Conservation (phyloP, 2,329 filamentous ascomycete species). For the Cladosporium sp. region DNA sequence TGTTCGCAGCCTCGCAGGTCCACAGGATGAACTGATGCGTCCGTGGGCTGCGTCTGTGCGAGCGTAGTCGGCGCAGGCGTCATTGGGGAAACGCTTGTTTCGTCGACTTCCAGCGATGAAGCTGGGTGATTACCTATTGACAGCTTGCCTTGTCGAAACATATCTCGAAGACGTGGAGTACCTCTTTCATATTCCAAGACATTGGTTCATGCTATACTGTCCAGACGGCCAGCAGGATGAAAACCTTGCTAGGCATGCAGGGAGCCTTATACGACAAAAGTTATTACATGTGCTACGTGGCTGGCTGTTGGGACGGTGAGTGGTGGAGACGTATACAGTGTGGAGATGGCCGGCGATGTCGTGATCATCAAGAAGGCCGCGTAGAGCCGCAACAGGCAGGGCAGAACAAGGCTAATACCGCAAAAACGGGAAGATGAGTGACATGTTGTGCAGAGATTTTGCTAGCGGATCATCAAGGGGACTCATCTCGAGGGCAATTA, state of each 20-base stretch:
- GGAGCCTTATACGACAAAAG: constrained; percentile 5
- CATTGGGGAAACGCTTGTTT: constrained; percentile 1
- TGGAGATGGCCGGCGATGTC: constrained; percentile 10
- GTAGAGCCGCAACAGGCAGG: constrained; percentile 2
- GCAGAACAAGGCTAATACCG: constrained; percentile 1
- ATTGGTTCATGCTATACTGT: background rate
- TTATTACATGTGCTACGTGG: constrained; percentile 12
- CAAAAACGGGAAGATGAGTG: background rate
- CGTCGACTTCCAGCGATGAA: background rate
- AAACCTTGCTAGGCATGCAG: background rate
- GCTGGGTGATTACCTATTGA: background rate
- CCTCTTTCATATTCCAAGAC: background rate
- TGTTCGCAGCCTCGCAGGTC: background rate
- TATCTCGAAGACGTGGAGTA: background rate
- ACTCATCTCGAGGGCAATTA: background rate
- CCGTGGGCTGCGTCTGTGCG: constrained; percentile 12
- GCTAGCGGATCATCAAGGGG: background rate
- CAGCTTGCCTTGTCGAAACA: background rate
- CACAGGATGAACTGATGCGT: background rate
- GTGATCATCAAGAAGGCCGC: constrained; percentile 10
- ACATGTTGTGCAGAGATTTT: constrained; percentile 19
- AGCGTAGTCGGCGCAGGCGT: constrained; percentile 5
- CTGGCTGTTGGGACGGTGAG: constrained; percentile 7
- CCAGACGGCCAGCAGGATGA: background rate
- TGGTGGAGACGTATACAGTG: background rate